phyloP scores from a whole-genome alignment of 108 stramenopile species.

The Fragilaria radians region DNA sequence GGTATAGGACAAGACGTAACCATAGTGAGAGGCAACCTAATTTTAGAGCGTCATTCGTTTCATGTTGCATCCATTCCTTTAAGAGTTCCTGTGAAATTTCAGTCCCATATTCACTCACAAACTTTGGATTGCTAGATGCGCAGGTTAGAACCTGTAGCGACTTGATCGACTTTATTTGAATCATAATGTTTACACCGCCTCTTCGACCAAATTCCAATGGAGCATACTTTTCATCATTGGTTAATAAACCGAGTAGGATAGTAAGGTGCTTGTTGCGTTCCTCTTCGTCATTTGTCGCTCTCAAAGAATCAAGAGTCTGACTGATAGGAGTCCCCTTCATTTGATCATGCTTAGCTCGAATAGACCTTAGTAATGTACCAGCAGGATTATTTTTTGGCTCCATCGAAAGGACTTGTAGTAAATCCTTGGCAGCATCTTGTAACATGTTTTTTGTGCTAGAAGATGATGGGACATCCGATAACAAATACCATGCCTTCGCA shows the following conservation, averaged over 20 bases:
- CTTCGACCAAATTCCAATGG: conserved; percentile 67
- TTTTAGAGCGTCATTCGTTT: background rate
- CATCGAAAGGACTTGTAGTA: conserved; percentile 47
- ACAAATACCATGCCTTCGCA: conserved; percentile 56
- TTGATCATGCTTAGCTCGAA: conserved; percentile 47
- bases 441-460: conserved; percentile 32
- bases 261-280: conserved; percentile 23
- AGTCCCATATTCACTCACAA: background rate
- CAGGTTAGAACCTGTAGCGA: background rate
- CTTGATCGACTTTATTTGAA: conserved; percentile 17
- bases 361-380: conserved; percentile 36
- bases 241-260: conserved; percentile 48
- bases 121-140: conserved; percentile 1
- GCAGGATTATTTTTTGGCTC: conserved; percentile 69
- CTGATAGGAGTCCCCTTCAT: conserved; percentile 36
- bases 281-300: conserved; percentile 19
- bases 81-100: background rate
- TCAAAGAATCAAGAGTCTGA: conserved; percentile 31
- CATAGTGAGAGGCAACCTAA: conserved; percentile 25
- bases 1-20: conserved; percentile 58
- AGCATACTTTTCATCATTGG: conserved; percentile 39
- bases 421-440: conserved; percentile 67
- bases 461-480: conserved; percentile 7
- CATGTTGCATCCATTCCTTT: conserved; percentile 1
- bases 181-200: conserved; percentile 44